Evolutionary conservation across 192 early-diverging fungal genomes (phyloP).

Genomic region (Thamnidium elegans): DNA sequence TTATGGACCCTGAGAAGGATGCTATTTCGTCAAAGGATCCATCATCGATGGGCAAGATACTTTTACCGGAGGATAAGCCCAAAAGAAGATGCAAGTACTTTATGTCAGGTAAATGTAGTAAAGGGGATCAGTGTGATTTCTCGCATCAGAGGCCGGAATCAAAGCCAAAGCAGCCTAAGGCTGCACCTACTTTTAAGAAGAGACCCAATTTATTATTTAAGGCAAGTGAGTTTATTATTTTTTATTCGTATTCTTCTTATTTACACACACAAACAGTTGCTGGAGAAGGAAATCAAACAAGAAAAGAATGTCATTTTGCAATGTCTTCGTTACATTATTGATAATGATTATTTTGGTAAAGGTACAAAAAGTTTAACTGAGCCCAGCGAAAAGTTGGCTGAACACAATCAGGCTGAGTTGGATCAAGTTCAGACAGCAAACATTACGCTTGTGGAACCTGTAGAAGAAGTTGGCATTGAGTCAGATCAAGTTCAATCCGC

Average conservation of each 20-base stretch:
- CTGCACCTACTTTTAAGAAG: slow-evolving; percentile 22
- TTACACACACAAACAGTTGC: slow-evolving; percentile 33
- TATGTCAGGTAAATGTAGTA: slow-evolving; percentile 38
- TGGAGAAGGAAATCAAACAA: slow-evolving; percentile 57
- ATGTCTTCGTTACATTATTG: slow-evolving; percentile 57
- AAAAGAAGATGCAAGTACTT: slow-evolving; percentile 44
- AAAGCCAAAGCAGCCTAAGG: slow-evolving; percentile 19
- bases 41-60: slow-evolving; percentile 29
- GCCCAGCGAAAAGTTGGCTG: too few relatives aligned
- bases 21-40: slow-evolving; percentile 51
- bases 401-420: too few relatives aligned
- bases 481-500: too few relatives aligned
- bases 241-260: neutral
- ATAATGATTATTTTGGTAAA: slow-evolving; percentile 52
- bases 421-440: too few relatives aligned
- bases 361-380: neutral
- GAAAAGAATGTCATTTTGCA: slow-evolving; percentile 62
- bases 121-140: slow-evolving; percentile 44
- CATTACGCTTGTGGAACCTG: too few relatives aligned
- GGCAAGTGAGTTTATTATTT: slow-evolving; percentile 25
- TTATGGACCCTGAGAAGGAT: slow-evolving; percentile 46
- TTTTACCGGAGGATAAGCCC: slow-evolving; percentile 19
- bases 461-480: too few relatives aligned
- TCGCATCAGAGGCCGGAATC: slow-evolving; percentile 39
- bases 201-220: slow-evolving; percentile 40